Base-by-base conservation (phyloP, 2,329 filamentous ascomycete genomes). In the Arthrinium phaeospermum region DNA sequence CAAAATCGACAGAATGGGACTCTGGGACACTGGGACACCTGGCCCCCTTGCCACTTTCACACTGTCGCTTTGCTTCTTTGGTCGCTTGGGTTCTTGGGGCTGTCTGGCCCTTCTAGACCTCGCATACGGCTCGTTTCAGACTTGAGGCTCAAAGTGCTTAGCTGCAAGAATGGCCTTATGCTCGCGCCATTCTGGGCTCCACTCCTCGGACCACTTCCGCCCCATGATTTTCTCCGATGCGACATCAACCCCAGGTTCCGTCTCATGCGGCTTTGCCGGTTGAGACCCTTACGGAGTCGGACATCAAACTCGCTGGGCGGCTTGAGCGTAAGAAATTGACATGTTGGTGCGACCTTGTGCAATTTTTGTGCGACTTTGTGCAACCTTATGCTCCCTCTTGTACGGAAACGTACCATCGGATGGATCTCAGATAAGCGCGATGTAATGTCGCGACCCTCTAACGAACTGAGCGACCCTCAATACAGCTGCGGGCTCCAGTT, bases 91-190 rank as follows among this genome's bases (percentile, higher is more conserved):
- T 22, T 16, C 4, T 41, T 41, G 37, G 37, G 37, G 2, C 14
- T 61, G 30, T 34, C 37, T 57, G 27, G 51, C 27, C 24, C 53
- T 61, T 61, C 53, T 22, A 37, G 30, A 61, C 53, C 34, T 64
- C 57, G 34, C 34, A 41, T 64, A n/a, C 22, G 57, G 37, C 57
- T 37, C 45, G 67, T 69, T 69, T 69, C 67, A 69, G 34, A 49
- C 34, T 19, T 49, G 67, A 69, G 67, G 67, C 67, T 69, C 67
- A n/a, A 30, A 24, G 49, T 45, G 14, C 45, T 49, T 69, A 34
- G 67, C 67, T 49, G 45, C 45, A 49, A 49, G 45, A 69, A 69
- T 69, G 67, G 67, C 45, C 67, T 69, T 49, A 69, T 69, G 45
- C 67, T 69, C 14, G 67, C 45, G 45, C 67, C 45, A 69, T 69